Evolutionary conservation across 2,329 filamentous ascomycete genomes (phyloP).

Genomic region (Zymoseptoria ardabiliae): DNA sequence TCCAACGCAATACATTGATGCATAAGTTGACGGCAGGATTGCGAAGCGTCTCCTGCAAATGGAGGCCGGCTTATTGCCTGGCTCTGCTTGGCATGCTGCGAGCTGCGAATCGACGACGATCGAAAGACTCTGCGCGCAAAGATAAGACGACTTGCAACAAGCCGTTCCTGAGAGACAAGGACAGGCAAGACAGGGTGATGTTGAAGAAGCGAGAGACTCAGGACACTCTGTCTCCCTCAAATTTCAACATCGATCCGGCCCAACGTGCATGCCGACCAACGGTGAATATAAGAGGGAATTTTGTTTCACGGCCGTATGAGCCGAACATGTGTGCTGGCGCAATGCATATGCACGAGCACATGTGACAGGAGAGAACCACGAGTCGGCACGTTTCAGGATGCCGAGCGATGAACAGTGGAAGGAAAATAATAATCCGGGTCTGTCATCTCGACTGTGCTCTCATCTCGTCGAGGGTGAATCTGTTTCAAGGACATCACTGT

Average conservation of each 20-base stretch:
- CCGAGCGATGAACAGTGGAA: not conserved
- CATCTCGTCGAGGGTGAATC: not conserved
- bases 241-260: not conserved
- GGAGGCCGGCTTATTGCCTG: not conserved
- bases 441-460: not conserved
- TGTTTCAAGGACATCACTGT: no score
- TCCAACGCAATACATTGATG: not conserved
- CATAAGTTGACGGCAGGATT: not conserved
- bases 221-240: not conserved
- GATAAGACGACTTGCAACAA: not conserved
- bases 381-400: not conserved
- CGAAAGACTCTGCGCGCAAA: not conserved
- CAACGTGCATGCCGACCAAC: not conserved
- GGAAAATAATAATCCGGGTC: not conserved
- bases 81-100: not conserved
- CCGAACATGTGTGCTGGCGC: no score
- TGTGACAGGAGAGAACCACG: not conserved
- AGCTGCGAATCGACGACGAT: not conserved
- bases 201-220: not conserved
- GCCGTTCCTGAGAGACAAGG: not conserved
- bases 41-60: not conserved
- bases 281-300: not conserved
- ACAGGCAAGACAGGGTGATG: not conserved
- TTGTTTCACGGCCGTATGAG: no score
- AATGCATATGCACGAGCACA: not conserved